Base-by-base conservation (phyloP, 2,329 filamentous ascomycete species). In the Laburnicola sp. region DNA sequence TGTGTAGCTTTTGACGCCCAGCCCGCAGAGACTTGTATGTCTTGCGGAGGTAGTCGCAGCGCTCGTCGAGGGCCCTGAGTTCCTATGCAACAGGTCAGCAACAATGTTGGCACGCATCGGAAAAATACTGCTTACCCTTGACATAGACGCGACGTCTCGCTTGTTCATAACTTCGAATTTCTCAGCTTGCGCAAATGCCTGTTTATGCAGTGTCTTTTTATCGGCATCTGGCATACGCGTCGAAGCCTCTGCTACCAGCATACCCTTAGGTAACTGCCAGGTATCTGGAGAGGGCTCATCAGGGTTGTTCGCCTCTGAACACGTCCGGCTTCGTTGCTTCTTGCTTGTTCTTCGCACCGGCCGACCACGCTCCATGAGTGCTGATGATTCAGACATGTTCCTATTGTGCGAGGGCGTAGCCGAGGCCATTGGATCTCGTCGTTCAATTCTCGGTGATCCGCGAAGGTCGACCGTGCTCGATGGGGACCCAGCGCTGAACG, bases 1-100 rank as follows among this genome's bases (percentile, higher is more conserved):
- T 81, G 65, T 92, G 89, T 3, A 92, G 80, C 66, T 88, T 90
- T 58, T 88, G 86, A 26, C 89, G 85, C 1, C 87, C 88, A n/a
- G 85, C 81, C 10, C 88, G 83, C 11, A 93, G 80, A 4, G 87
- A 89, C 45, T 82, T 86, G 73, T 91, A 89, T 0, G 88, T 92
- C 54, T 84, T 86, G 40, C 88, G 85, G 42, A 92, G 83, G 64
- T 91, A 91, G 59, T 91, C 87, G 48, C 86, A 88, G 49, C 88
- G 83, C 66, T 90, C 86, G 62, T 92, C 88, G n/a, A 92, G 78
- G 51, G 82, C 83, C 43, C 86, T 83, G 47, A 91, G 84, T 74
- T 92, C 89, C 82, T 87, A 45, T 36, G 7, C 25, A 31, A 22
- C 6, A 6, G 35, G 51, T 73, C 37, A 72, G 62, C 46, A 46